These are phyloP conservation scores for Penicillium sp. DNA, from an alignment of 2,329 filamentous ascomycete species.

Conservation along the genomic window DNA sequence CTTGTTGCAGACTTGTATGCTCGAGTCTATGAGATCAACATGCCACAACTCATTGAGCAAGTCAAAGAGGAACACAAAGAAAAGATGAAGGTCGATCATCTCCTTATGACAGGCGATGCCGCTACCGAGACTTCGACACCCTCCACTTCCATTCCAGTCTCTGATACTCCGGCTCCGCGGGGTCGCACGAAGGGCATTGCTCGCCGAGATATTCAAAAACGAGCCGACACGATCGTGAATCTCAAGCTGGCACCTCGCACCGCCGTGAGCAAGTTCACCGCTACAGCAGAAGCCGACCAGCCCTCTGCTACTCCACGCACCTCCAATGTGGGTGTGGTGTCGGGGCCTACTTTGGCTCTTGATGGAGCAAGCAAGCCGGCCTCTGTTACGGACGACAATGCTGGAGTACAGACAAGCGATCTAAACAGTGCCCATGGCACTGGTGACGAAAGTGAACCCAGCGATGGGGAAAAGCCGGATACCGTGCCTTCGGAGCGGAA, in stretches of 20 bases:
- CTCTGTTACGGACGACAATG: slow-evolving; percentile 1
- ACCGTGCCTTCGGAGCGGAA: slow-evolving; percentile 27
- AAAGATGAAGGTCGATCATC: slow-evolving; percentile 48
- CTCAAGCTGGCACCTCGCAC: slow-evolving; percentile 36
- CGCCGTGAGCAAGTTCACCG: slow-evolving; percentile 22
- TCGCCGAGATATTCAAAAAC: slow-evolving; percentile 57
- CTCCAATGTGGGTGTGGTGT: slow-evolving; percentile 7
- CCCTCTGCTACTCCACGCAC: slow-evolving; percentile 13
- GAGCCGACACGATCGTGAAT: slow-evolving; percentile 56
- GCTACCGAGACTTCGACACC: slow-evolving; percentile 32
- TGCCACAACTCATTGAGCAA: slow-evolving; percentile 40
- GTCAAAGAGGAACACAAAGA: slow-evolving; percentile 47
- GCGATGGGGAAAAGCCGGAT: slow-evolving; percentile 45
- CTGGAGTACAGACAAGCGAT: slow-evolving; percentile 4
- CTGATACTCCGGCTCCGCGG: slow-evolving; percentile 36
- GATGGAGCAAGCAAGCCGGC: slow-evolving; percentile 11
- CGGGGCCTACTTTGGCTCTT: slow-evolving; percentile 50
- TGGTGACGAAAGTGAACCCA: slow-evolving; percentile 67
- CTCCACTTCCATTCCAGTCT: slow-evolving; percentile 31
- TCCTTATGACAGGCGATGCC: slow-evolving; percentile 42
- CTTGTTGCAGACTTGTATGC: slow-evolving; percentile 90
- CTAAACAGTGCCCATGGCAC: slow-evolving; percentile 62
- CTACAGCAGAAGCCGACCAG: slow-evolving; percentile 25
- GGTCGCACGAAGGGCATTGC: slow-evolving; percentile 57
- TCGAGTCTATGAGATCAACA: slow-evolving; percentile 45